phyloP scores from a whole-genome alignment of 2,329 filamentous ascomycete genomes.

The Neonectria sp. region DNA sequence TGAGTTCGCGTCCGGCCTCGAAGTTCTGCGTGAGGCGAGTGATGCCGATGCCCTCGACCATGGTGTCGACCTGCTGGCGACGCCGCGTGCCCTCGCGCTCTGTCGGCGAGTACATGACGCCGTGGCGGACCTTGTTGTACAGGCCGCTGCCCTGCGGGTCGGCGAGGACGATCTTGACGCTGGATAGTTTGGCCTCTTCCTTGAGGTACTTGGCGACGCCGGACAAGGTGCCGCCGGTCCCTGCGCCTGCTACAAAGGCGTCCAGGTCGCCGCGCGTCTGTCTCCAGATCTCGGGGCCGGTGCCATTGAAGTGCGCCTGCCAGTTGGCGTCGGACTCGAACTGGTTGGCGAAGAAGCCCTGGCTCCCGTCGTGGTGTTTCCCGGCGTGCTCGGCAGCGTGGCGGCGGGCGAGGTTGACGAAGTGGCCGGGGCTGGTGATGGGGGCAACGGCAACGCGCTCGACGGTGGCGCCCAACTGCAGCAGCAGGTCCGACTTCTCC shows the following conservation, averaged over 20 bases:
- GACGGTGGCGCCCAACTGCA: slow-evolving; percentile 92
- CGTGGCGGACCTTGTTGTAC: slow-evolving; percentile 92
- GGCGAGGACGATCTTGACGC: slow-evolving; percentile 83
- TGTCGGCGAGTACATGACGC: slow-evolving; percentile 93
- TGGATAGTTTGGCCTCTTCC: slow-evolving; percentile 70
- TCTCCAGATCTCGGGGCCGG: slow-evolving; percentile 89
- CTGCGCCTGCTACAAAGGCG: slow-evolving; percentile 93
- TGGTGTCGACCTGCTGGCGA: slow-evolving; percentile 92
- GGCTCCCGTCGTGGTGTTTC: slow-evolving; percentile 70
- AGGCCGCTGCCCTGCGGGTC: slow-evolving; percentile 96
- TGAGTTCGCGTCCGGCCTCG: slow-evolving; percentile 85
- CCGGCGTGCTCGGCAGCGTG: slow-evolving; percentile 82
- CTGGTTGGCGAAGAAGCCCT: slow-evolving; percentile 95
- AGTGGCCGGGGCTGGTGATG: slow-evolving; percentile 94
- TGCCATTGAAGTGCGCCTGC: slow-evolving; percentile 84
- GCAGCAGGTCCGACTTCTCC: slow-evolving; percentile 91
- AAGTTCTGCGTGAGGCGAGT: slow-evolving; percentile 97
- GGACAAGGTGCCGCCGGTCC: slow-evolving; percentile 93
- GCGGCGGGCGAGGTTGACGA: slow-evolving; percentile 89
- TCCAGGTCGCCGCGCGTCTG: slow-evolving; percentile 84
- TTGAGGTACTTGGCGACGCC: slow-evolving; percentile 90
- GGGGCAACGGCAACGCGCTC: slow-evolving; percentile 92
- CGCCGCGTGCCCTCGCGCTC: slow-evolving; percentile 93
- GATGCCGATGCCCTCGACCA: slow-evolving; percentile 96
- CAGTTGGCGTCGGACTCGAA: slow-evolving; percentile 95